Base-by-base conservation (phyloP, 2,329 filamentous ascomycete genomes). In the Hypocreales sp. region DNA sequence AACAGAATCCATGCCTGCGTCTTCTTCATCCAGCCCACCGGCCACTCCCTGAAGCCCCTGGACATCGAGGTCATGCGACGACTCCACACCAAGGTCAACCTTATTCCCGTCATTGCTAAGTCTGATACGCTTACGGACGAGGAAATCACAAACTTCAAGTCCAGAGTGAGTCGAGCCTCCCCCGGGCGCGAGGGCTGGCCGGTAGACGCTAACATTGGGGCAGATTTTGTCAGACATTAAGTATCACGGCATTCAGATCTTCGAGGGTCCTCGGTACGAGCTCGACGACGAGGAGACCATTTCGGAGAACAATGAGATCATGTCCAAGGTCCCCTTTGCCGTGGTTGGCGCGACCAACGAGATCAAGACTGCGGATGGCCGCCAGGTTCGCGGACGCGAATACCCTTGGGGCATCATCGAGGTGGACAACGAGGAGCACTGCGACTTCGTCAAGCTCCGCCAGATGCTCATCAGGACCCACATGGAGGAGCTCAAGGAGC, bases 401-500 rank as follows among this genome's bases (percentile, higher is more conserved):
- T 95, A 95, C 62, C 90, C 90, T 11, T 98, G 90, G 90, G 90
- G 90, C 62, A 75, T 90, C 45, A 94, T 98, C 41, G 90, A 98
- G 61, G 90, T 98, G 38, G 90, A 98, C 61, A 98, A 98, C 55
- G 90, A 98, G 70, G 90, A 98, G 58, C 90, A 98, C 67, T 98
- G 90, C 51, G 90, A 98, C 62, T 98, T 98, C 42, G 90, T 95
- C 60, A 98, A 98, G 75, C 76, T 98, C 35, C 84, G 90, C 57
- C 90, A 98, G 61, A 98, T 98, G 90, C 75, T 98, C 42, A 95
- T 98, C 64, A 81, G 90, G 56, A 98, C 90, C 31, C 90, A 98
- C 71, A 98, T 98, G 90, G 90, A 98, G 57, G 90, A 98, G 64
- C 83, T 98, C 65, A 98, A 98, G 77, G 90, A 98, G 67, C 83